Evolutionary conservation across 164 flowering plant genomes (phyloP).

Genomic region (Cinnamomum chago): DNA sequence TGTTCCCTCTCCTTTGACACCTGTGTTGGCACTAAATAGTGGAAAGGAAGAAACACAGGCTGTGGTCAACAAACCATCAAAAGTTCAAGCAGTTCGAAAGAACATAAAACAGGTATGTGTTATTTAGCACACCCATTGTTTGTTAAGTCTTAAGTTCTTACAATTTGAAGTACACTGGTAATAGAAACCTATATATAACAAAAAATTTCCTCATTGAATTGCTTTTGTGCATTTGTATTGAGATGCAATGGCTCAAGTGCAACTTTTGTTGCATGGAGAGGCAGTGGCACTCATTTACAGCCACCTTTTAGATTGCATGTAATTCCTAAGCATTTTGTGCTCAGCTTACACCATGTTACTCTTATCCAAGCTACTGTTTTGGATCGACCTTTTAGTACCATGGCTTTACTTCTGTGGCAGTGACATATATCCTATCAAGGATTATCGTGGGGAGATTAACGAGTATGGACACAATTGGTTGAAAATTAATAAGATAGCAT

Average conservation of each 20-base stretch:
- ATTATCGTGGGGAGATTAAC: too few species aligned
- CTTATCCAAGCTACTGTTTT: background rate
- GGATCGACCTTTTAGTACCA: background rate
- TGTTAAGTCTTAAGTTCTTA: background rate
- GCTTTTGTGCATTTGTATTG: background rate
- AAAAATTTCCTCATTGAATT: background rate
- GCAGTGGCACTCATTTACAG: too few species aligned
- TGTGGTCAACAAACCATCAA: conserved; percentile 48
- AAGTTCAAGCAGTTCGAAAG: conserved; percentile 82
- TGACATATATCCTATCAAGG: too few species aligned
- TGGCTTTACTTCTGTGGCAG: too few species aligned
- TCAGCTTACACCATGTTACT: background rate
- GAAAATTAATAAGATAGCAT: too few species aligned
- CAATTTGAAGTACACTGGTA: background rate
- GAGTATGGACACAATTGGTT: too few species aligned
- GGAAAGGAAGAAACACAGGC: conserved; percentile 50
- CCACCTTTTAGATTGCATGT: background rate
- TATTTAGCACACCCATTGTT: background rate
- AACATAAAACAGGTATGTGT: conserved; percentile 71
- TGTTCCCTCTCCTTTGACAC: conserved; percentile 59
- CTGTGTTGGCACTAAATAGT: conserved; percentile 33
- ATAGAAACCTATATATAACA: background rate
- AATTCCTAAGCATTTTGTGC: background rate
- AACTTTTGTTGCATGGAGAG: too few species aligned
- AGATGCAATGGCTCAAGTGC: background rate